phyloP scores from a whole-genome alignment of 2,329 filamentous ascomycete species.

The Alternaria sp. region DNA sequence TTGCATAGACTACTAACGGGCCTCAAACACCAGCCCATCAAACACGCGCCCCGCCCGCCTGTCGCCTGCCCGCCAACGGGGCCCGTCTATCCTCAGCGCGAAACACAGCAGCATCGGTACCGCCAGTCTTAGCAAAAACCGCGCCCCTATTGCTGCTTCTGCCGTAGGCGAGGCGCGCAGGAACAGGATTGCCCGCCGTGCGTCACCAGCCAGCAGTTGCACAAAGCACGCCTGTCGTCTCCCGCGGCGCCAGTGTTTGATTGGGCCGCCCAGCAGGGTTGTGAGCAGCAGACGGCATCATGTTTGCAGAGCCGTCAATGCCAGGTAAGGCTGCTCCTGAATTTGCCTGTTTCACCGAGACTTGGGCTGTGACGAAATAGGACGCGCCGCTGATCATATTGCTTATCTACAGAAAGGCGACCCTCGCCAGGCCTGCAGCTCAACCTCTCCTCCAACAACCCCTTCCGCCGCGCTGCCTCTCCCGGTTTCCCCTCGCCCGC shows the following conservation, averaged over 20 bases:
- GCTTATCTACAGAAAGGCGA: slow-evolving; percentile 50
- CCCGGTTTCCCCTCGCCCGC: slow-evolving; percentile 50
- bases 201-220: slow-evolving; percentile 31
- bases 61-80: slow-evolving; percentile 16
- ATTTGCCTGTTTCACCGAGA: slow-evolving; percentile 45
- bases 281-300: slow-evolving; percentile 43
- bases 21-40: slow-evolving; percentile 12
- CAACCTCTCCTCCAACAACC: slow-evolving; percentile 78
- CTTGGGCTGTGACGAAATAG: slow-evolving; percentile 39
- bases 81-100: slow-evolving; percentile 26
- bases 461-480: slow-evolving; percentile 74
- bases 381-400: slow-evolving; percentile 33
- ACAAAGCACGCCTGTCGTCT: slow-evolving; percentile 23
- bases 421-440: slow-evolving; percentile 65
- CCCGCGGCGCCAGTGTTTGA: slow-evolving; percentile 38
- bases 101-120: slow-evolving; percentile 37
- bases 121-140: slow-evolving; percentile 37
- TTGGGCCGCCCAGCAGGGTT: slow-evolving; percentile 44
- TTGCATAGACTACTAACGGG: slow-evolving; percentile 22
- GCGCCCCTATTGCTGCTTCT: slow-evolving; percentile 23
- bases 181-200: slow-evolving; percentile 23
- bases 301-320: slow-evolving; percentile 52
- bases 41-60: slow-evolving; percentile 26
- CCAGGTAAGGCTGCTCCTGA: slow-evolving; percentile 46
- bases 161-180: slow-evolving; percentile 16